Percentiles rank a stretch among this genome's conserved stretches.
These are phyloP conservation scores for Cornus kousa DNA, from an alignment of 148 eudicot genomes.

Conservation along the genomic window DNA sequence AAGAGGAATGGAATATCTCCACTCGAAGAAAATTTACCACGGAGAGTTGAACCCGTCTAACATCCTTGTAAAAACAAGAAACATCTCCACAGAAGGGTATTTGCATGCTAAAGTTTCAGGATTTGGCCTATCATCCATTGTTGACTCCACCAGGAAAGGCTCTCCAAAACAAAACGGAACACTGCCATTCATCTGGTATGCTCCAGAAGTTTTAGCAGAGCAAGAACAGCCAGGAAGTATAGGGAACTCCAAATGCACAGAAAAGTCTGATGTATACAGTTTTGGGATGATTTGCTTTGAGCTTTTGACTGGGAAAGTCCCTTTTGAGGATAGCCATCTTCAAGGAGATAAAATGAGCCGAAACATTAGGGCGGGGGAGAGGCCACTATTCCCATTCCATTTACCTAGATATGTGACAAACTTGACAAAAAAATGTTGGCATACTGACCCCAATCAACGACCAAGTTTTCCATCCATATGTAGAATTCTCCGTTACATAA, in stretches of 20 bases:
- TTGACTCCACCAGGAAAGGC: conserved; percentile 25
- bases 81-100: conserved; percentile 35
- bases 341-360: conserved; percentile 78
- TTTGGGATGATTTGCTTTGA: conserved; percentile 85
- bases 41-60: conserved; percentile 71
- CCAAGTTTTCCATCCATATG: conserved; percentile 73
- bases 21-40: conserved; percentile 61
- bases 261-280: conserved; percentile 78
- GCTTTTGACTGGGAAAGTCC: conserved; percentile 74
- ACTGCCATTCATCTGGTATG: conserved; percentile 58
- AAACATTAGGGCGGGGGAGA: conserved; percentile 68
- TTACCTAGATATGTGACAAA: conserved; percentile 57
- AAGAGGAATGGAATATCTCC: conserved; percentile 88
- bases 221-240: conserved; percentile 38
- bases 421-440: conserved; percentile 76
- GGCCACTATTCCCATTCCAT: conserved; percentile 72
- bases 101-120: conserved; percentile 61
- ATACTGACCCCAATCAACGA: conserved; percentile 54
- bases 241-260: conserved; percentile 30
- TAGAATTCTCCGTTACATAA: conserved; percentile 64
- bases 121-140: conserved; percentile 45
- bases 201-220: conserved; percentile 64
- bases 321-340: conserved; percentile 72
- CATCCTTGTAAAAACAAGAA: conserved; percentile 47
- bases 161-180: conserved; percentile 28